phyloP scores from a whole-genome alignment of 1,284 basidiomycete genomes.

The Cystobasidium pallidum region DNA sequence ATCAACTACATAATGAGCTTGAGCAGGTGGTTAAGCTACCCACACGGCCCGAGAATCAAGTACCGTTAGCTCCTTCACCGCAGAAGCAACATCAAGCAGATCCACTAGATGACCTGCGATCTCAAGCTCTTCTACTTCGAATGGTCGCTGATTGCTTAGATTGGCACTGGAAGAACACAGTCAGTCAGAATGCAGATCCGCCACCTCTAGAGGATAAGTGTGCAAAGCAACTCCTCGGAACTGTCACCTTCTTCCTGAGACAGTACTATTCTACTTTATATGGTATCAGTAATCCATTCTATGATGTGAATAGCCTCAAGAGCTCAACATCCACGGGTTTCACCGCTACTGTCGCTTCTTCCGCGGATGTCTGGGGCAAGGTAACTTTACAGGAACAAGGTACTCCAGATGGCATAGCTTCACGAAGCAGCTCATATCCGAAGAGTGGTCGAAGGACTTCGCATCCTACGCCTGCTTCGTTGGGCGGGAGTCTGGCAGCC shows the following conservation, averaged over 20 bases:
- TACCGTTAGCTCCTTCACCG: too few relatives aligned
- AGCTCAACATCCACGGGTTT: slow-evolving; percentile 2
- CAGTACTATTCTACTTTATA: slow-evolving; percentile 14
- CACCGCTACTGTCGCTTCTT: slow-evolving; percentile 6
- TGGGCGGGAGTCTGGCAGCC: neutral
- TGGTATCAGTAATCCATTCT: neutral
- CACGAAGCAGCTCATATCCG: neutral
- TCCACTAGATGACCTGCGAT: slow-evolving; percentile 25
- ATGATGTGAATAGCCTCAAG: neutral
- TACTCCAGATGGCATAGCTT: slow-evolving; percentile 1
- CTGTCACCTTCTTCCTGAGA: slow-evolving; percentile 34
- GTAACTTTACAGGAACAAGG: neutral
- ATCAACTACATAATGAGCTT: slow-evolving; percentile 35
- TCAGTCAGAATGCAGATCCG: slow-evolving; percentile 5
- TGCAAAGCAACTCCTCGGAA: slow-evolving; percentile 36
- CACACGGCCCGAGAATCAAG: neutral
- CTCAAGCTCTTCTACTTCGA: slow-evolving; percentile 23
- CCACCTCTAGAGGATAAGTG: slow-evolving; percentile 40
- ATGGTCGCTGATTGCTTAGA: slow-evolving; percentile 19
- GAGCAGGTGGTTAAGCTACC: slow-evolving; percentile 41
- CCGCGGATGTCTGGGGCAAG: neutral
- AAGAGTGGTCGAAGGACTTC: slow-evolving; percentile 7
- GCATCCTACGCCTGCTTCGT: neutral
- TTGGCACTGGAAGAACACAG: slow-evolving; percentile 19
- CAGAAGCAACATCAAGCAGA: neutral